Evolutionary conservation across 1,139 yeast species (phyloP).

Genomic region (Candida pseudoviswanathii): DNA sequence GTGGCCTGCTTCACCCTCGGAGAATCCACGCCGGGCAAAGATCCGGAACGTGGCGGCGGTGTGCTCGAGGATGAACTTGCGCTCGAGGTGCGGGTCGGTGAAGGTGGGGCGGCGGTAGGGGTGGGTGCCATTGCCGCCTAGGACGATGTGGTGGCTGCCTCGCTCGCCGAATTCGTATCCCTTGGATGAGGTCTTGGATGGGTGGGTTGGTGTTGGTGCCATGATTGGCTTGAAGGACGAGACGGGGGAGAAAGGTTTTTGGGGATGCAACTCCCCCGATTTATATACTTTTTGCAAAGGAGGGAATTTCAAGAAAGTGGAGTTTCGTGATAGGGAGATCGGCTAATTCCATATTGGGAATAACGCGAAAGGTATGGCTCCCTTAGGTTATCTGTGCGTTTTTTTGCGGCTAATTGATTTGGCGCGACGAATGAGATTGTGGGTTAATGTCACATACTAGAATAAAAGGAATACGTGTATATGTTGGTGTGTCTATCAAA

Average conservation of each 20-base stretch:
- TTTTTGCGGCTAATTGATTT: too few species aligned
- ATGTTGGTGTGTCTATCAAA: background rate
- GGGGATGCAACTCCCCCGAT: background rate
- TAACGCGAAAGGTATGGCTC: too few species aligned
- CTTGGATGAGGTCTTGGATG: conserved; percentile 11
- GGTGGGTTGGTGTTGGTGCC: background rate
- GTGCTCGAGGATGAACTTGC: conserved; percentile 67
- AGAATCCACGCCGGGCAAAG: conserved; percentile 69
- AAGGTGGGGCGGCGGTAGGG: conserved; percentile 55
- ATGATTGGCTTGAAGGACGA: background rate
- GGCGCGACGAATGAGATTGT: too few species aligned
- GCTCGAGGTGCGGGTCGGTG: conserved; percentile 48
- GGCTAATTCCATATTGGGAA: background rate
- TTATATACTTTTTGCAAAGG: background rate
- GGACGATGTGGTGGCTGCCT: conserved; percentile 51
- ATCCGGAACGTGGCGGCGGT: conserved; percentile 81
- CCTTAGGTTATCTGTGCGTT: too few species aligned
- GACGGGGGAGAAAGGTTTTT: background rate
- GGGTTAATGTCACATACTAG: too few species aligned
- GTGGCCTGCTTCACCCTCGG: conserved; percentile 85
- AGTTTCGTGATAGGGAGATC: background rate
- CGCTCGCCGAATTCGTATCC: conserved; percentile 37
- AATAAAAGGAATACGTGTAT: background rate
- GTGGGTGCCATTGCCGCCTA: conserved; percentile 38
- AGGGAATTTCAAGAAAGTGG: too few species aligned